Evolutionary conservation across 1,139 yeast genomes (phyloP), one percentile per base, ranked within the genome.

Genomic region (Geotrichum fermentans): DNA sequence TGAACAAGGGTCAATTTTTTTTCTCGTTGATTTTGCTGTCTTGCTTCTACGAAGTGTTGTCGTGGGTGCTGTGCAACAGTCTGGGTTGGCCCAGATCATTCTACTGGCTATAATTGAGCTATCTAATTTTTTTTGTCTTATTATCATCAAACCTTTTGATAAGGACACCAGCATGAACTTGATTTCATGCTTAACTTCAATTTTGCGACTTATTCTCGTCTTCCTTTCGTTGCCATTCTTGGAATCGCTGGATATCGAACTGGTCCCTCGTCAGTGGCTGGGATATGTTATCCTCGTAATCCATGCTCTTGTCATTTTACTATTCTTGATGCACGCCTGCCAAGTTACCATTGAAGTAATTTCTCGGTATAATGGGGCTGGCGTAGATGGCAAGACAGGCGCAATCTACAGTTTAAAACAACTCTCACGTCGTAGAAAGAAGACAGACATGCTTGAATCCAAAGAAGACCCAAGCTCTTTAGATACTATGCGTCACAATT

Each of bases 21-120:
- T 58, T 24, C 45, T 51, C 13, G 51, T 61, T 13, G 66, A 63
- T 18, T 51, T 62, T 29, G 38, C 47, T 2, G 43, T 53, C 1
- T 56, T 60, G 10, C 53, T 66, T 16, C n/a, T 61, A 14, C 61
- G 68, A 17, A 69, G 69, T 10, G 22, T 67, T n/a, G 57, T 63
- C 1, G 52, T 68, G 48, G 72, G 72, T 1, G 68, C 61, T 1
- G 45, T 64, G 11, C 70, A 68, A 46, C 46, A 47, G 13, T 64
- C 70, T 1, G 72, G 72, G 10, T 47, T 64, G 10, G 70, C 72
- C 2, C 72, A 68, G 47, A 55, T 68, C 21, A 56, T 62, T 1
- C 40, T 68, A 4, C 54, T 68, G 28, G 66, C 67, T 4, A 45
- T 62, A 4, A 43, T 59, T 8, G 72, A 68, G 48, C 51, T 64